These are phyloP conservation scores for Linum usitatissimum DNA, from an alignment of 345 rosid species.

Conservation along the genomic window DNA sequence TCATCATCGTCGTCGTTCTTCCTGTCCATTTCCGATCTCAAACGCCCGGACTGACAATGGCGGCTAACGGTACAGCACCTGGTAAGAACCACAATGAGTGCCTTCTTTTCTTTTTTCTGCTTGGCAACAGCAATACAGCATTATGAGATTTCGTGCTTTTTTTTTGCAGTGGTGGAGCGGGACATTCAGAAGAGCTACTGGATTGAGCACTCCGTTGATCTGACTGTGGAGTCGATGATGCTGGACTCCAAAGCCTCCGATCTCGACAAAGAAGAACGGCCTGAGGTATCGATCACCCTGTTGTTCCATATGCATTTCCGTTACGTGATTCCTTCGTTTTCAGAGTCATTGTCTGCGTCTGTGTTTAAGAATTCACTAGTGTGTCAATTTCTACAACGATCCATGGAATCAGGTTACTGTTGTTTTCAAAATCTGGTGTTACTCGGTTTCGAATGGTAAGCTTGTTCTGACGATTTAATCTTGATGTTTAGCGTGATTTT, in stretches of 20 bases:
- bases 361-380: not conserved
- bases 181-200: slow-evolving; percentile 70
- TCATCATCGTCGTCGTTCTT: too few species aligned
- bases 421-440: not conserved
- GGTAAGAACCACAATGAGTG: not conserved
- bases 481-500: too few species aligned
- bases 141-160: not conserved
- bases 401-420: not conserved
- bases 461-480: too few species aligned
- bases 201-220: slow-evolving; percentile 61
- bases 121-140: not conserved
- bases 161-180: slow-evolving; percentile 51
- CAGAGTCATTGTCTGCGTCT: not conserved
- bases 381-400: not conserved
- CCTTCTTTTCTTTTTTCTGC: not conserved
- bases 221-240: slow-evolving; percentile 90
- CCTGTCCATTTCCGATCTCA: not conserved
- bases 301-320: not conserved
- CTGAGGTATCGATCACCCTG: slow-evolving; percentile 41
- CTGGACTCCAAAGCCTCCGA: slow-evolving; percentile 84
- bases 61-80: slow-evolving; percentile 26
- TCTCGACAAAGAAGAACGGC: slow-evolving; percentile 95
- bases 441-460: too few species aligned
- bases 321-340: too few species aligned
- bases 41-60: slow-evolving; percentile 26